Conservation (phyloP, 2,329 filamentous ascomycete species). For the Colletotrichum cuscutae region DNA sequence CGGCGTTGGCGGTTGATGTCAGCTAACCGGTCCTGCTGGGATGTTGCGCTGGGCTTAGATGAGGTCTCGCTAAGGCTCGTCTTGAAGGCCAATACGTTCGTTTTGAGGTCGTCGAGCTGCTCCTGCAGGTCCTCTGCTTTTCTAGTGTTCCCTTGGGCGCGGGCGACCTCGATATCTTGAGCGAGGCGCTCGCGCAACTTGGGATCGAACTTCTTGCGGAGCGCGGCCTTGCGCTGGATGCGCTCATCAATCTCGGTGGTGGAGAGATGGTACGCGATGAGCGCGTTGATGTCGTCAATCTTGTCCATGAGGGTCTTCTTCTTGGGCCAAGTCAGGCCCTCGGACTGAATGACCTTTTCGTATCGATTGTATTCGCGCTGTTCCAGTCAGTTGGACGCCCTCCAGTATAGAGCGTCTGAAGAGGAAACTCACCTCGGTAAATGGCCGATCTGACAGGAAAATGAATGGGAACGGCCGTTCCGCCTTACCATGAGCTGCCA, state of each 20-base stretch:
- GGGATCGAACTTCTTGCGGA: constrained; percentile 74
- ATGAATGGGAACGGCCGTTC: constrained; percentile 91
- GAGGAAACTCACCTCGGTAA: constrained; percentile 75
- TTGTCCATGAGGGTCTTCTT: constrained; percentile 76
- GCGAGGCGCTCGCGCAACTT: constrained; percentile 75
- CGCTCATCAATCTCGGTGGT: constrained; percentile 85
- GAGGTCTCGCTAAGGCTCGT: constrained; percentile 68
- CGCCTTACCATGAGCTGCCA: constrained; percentile 83
- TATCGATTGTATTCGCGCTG: constrained; percentile 85
- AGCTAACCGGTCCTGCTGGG: constrained; percentile 84
- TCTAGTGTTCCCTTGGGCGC: constrained; percentile 70
- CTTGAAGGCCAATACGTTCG: constrained; percentile 78
- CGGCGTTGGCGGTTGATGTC: constrained; percentile 88
- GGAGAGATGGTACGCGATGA: constrained; percentile 85
- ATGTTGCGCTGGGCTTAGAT: constrained; percentile 62
- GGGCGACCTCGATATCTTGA: constrained; percentile 74
- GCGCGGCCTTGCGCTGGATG: constrained; percentile 74
- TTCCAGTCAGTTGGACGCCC: not conserved
- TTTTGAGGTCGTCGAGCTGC: constrained; percentile 71
- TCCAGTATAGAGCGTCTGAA: constrained; percentile 1
- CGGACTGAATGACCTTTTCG: constrained; percentile 77
- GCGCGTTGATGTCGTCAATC: constrained; percentile 80
- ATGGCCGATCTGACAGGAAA: constrained; percentile 84
- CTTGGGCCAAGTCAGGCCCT: constrained; percentile 80
- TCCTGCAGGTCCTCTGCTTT: constrained; percentile 65